Evolutionary conservation across 345 rosid species (phyloP).

Genomic region (Diplotaxis tenuifolia): DNA sequence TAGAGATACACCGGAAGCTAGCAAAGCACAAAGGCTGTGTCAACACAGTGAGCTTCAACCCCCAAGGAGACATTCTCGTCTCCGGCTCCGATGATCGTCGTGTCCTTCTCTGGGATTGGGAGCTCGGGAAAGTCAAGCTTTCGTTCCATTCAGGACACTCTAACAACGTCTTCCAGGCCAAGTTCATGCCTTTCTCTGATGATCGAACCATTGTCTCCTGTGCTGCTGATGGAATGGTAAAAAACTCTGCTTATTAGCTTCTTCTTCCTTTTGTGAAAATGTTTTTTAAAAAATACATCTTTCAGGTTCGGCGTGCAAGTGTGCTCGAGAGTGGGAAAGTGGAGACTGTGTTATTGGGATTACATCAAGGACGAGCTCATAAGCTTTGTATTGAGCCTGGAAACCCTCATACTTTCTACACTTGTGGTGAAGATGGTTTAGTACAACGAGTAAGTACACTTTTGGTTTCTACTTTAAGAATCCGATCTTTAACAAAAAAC

Average conservation of each 20-base stretch:
- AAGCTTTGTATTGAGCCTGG: conserved; percentile 90
- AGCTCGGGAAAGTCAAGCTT: conserved; percentile 57
- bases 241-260: background rate
- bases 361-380: conserved; percentile 69
- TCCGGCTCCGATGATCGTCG: conserved; percentile 87
- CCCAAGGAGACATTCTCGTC: conserved; percentile 54
- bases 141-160: conserved; percentile 68
- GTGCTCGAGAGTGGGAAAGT: conserved; percentile 65
- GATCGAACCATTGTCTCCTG: conserved; percentile 81
- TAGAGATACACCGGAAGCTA: conserved; percentile 58
- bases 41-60: conserved; percentile 71
- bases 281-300: background rate
- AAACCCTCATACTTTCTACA: conserved; percentile 72
- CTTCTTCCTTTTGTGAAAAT: background rate
- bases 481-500: background rate
- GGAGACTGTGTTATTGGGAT: conserved; percentile 52
- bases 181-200: conserved; percentile 74
- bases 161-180: conserved; percentile 81
- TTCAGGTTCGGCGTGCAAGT: conserved; percentile 74
- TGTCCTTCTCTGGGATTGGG: conserved; percentile 82
- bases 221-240: conserved; percentile 94
- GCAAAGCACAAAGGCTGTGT: conserved; percentile 78
- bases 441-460: conserved; percentile 75
- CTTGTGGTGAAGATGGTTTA: conserved; percentile 92
- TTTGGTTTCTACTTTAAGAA: background rate